Percentiles rank a stretch among this genome's conserved stretches.
Conservation (phyloP, 345 rosid genomes). For the Iberis pinnata region DNA sequence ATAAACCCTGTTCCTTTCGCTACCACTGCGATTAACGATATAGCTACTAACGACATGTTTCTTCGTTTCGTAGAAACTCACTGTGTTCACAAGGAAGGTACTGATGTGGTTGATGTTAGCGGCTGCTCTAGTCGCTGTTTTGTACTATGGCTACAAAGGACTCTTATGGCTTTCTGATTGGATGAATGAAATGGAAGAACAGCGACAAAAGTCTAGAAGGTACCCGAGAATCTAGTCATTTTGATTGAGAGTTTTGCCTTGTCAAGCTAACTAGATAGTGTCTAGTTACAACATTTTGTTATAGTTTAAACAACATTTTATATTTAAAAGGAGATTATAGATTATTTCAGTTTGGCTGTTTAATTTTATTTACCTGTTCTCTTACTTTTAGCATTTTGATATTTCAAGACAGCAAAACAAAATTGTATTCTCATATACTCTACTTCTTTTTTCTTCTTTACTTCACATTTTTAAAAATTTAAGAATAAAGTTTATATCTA, state of each 20-base stretch:
- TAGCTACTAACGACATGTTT: background rate
- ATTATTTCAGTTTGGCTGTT: background rate
- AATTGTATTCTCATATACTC: no score
- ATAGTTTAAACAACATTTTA: background rate
- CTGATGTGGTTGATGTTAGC: slow-evolving; percentile 33
- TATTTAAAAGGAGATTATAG: background rate
- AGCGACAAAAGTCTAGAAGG: slow-evolving; percentile 41
- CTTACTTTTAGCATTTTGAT: no score
- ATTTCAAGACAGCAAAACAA: no score
- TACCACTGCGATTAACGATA: background rate
- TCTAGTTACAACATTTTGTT: slow-evolving; percentile 10
- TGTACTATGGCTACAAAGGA: slow-evolving; percentile 73
- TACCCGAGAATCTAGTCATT: slow-evolving; percentile 29
- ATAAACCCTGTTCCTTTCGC: background rate
- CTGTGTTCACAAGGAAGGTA: slow-evolving; percentile 37
- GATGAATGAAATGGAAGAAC: slow-evolving; percentile 79
- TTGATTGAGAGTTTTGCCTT: background rate
- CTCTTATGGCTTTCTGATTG: slow-evolving; percentile 67
- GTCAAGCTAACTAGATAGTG: slow-evolving; percentile 10
- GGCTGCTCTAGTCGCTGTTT: slow-evolving; percentile 32
- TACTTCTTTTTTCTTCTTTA: no score
- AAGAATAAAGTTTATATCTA: no score
- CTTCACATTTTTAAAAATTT: no score
- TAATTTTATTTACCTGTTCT: no score
- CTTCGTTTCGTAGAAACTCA: slow-evolving; percentile 35